Evolutionary conservation across 2,329 filamentous ascomycete genomes (phyloP), one percentile per base, ranked within the genome.

Genomic region (Leptographium lundbergii): DNA sequence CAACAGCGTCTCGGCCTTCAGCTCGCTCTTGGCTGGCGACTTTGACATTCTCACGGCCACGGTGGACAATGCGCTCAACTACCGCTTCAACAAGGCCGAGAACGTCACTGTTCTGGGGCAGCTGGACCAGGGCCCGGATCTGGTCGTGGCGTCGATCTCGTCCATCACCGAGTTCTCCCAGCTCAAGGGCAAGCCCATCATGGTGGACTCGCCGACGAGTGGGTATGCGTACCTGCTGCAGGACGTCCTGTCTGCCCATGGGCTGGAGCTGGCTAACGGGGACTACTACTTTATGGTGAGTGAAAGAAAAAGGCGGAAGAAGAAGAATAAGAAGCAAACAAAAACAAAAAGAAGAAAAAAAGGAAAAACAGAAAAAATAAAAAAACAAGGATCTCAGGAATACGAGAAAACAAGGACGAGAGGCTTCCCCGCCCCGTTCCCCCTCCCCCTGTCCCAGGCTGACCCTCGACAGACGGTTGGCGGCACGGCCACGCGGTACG

Each of bases 1-100:
- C 2, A 99, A 97, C 69, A 97, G 94, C 4, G 94, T 97, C 67
- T 74, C 81, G 36, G 94, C 97, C 70, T 96, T 85, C 68, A 71
- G 83, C 32, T 74, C 75, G 4, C 74, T 97, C 56, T 75, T 97
- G 14, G 22, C 1, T 17, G 55, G 55, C 25, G 36, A 45, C 42
- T 57, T 51, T 13, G 82, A 85, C 39, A 73, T 74, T 0, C 96
- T 86, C 71, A 77, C 74, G 61, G 74, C 78, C 61, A 73, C 72
- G 4, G 80, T 87, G 62, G 81, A 85, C 0, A 70, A 77, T 7
- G 77, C 55, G 19, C 55, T 57, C 45, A 57, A 57, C 55, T 57
- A 57, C 55, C 55, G 55, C 13, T 66, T 69, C 53, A 70, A 69
- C 55, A 65, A 63, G 25, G 61, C 65, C 24, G 47, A 65, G 57